phyloP scores from a whole-genome alignment of 2,329 filamentous ascomycete genomes.

The Penicillium griseofulvum region DNA sequence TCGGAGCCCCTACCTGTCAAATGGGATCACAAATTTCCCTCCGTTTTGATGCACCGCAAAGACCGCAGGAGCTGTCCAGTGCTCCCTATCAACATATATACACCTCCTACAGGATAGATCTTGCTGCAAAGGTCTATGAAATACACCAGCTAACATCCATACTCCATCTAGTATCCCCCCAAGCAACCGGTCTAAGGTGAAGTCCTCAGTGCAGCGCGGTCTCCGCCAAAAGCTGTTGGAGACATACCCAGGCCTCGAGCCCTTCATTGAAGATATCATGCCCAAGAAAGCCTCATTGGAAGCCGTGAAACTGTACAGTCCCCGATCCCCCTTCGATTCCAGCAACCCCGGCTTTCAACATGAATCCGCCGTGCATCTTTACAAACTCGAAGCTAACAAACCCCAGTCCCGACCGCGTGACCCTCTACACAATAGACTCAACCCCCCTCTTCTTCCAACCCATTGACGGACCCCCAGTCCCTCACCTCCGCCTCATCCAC shows the following conservation, averaged over 20 bases:
- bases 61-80: neutral
- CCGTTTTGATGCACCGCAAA: neutral
- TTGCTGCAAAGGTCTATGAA: constrained; percentile 3
- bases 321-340: neutral
- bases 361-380: neutral
- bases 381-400: neutral
- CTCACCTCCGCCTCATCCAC: constrained; percentile 86
- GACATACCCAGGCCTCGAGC: constrained; percentile 80
- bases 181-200: constrained; percentile 89
- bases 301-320: constrained; percentile 73
- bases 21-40: neutral
- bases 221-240: constrained; percentile 79
- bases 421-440: constrained; percentile 77
- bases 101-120: neutral
- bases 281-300: constrained; percentile 92
- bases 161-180: constrained; percentile 62
- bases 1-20: neutral
- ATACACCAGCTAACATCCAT: constrained; percentile 8
- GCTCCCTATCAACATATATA: neutral
- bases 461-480: constrained; percentile 71
- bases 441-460: constrained; percentile 90
- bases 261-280: constrained; percentile 88
- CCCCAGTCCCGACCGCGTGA: constrained; percentile 72
- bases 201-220: constrained; percentile 87
- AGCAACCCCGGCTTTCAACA: neutral